Evolutionary conservation across 768 basidiomycete genomes (phyloP).

Genomic region (Tulasnella sp.): DNA sequence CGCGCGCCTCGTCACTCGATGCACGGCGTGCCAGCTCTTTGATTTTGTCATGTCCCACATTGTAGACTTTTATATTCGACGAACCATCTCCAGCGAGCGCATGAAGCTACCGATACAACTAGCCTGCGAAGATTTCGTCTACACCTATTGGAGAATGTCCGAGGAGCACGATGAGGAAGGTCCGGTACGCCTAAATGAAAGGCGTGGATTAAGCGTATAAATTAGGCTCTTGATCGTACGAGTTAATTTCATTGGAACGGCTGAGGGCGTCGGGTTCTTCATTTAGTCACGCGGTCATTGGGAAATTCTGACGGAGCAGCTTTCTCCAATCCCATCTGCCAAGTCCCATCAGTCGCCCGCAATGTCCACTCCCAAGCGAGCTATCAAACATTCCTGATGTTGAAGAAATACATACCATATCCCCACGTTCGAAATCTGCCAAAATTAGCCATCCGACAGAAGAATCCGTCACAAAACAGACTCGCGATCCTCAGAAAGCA

Average conservation of each 20-base stretch:
- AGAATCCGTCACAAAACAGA: background rate
- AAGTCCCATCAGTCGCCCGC: background rate
- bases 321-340: no score
- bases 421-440: background rate
- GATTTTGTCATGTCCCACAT: background rate
- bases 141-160: constrained; percentile 8
- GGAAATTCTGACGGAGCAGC: no score
- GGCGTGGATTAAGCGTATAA: background rate
- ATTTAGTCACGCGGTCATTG: background rate
- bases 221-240: background rate
- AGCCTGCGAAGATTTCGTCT: background rate
- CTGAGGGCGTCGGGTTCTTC: background rate
- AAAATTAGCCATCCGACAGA: background rate
- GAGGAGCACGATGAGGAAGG: background rate
- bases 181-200: background rate
- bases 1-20: no score
- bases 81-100: background rate
- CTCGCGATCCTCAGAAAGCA: background rate
- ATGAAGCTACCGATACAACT: constrained; percentile 8
- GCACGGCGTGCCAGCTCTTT: background rate
- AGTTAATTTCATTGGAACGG: background rate
- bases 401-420: background rate
- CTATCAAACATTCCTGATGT: background rate
- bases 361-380: background rate
- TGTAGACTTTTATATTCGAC: background rate